Conservation (phyloP, 2,329 filamentous ascomycete species). For the Fusarium sp. region DNA sequence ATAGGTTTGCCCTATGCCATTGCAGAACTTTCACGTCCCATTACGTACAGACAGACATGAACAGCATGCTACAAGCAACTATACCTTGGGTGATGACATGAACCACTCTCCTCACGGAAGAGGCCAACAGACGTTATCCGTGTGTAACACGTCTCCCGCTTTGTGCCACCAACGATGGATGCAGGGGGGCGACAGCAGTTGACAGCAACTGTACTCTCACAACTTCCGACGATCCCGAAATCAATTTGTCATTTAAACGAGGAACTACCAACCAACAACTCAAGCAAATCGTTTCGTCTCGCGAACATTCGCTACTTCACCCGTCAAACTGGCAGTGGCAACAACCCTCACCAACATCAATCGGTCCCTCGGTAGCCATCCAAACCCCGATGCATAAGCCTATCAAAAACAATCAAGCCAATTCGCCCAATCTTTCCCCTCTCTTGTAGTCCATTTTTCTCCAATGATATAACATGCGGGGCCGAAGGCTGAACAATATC, state of each 20-base stretch:
- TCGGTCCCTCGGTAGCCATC: neutral
- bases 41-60: neutral
- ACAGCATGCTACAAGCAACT: neutral
- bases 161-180: neutral
- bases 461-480: neutral
- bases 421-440: neutral
- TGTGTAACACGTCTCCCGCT: neutral
- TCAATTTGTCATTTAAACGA: neutral
- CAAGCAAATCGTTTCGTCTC: neutral
- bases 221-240: neutral
- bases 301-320: neutral
- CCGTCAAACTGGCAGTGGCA: neutral
- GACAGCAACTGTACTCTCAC: neutral
- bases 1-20: neutral
- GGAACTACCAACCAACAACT: rapidly evolving
- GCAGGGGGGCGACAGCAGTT: rapidly evolving
- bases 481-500: conserved; percentile 21
- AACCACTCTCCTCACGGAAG: no score
- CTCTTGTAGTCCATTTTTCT: neutral
- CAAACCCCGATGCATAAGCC: neutral
- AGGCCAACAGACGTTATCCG: neutral
- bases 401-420: neutral
- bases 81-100: rapidly evolving
- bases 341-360: neutral
- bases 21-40: neutral